Conservation (phyloP, 495 filamentous ascomycete genomes). For the Penicillium canariense region DNA sequence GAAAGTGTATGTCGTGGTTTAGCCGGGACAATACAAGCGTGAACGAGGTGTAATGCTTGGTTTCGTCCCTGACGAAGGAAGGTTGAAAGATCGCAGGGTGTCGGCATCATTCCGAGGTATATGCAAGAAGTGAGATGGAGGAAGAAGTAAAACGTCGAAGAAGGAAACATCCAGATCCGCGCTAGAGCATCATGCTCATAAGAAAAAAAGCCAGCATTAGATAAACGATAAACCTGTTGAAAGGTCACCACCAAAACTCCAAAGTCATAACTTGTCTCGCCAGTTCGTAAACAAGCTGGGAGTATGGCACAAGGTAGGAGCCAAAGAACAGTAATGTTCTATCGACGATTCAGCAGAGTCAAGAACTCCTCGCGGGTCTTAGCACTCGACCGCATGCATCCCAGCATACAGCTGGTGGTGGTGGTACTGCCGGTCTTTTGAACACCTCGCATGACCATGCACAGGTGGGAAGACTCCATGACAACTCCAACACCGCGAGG, state of each 20-base stretch:
- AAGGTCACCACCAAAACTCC: constrained; percentile 44
- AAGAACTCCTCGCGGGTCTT: constrained; percentile 95
- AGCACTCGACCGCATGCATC: constrained; percentile 85
- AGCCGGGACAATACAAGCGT: background rate
- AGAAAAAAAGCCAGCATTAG: constrained; percentile 11
- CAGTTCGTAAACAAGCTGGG: constrained; percentile 25
- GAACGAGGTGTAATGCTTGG: background rate
- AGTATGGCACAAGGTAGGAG: constrained; percentile 15
- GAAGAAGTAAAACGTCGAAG: constrained; percentile 5
- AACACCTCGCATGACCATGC: constrained; percentile 96
- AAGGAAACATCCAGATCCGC: constrained; percentile 8
- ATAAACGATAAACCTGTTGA: constrained; percentile 39
- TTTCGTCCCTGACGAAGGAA: background rate
- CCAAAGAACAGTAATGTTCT: constrained; percentile 15
- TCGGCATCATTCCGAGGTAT: constrained; percentile 17
- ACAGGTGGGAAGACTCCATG: constrained; percentile 96
- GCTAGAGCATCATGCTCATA: constrained; percentile 9
- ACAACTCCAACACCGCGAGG: constrained; percentile 92
- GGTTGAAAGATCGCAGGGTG: constrained; percentile 4
- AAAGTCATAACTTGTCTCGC: constrained; percentile 31
- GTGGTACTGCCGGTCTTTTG: constrained; percentile 85
- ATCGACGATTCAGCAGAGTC: constrained; percentile 67
- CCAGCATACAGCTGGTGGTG: constrained; percentile 93
- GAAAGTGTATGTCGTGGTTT: constrained; percentile 8
- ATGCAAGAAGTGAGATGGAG: constrained; percentile 5